A percentile compares a stretch with the other conserved stretches of the same genome.
These are phyloP conservation scores for Pleurotus citrinopileatus DNA, from an alignment of 768 basidiomycete species.

Conservation along the genomic window DNA sequence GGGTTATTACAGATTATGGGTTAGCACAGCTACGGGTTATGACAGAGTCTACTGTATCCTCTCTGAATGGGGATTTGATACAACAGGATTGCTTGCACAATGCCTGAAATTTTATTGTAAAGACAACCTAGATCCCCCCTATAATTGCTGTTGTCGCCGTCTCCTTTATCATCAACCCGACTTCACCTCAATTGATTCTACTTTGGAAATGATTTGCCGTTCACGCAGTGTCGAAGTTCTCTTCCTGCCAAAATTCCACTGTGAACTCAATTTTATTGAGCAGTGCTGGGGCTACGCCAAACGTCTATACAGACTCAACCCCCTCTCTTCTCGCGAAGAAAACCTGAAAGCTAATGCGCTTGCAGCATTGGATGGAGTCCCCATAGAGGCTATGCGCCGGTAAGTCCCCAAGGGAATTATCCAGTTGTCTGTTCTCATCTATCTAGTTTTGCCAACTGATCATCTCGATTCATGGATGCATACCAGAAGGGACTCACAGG, in stretches of 20 bases:
- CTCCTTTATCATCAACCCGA: conserved; percentile 31
- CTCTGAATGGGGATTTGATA: conserved; percentile 17
- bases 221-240: conserved; percentile 15
- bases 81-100: conserved; percentile 6
- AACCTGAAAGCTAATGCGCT: conserved; percentile 30
- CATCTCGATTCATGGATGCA: conserved; percentile 20
- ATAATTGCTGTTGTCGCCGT: conserved; percentile 24
- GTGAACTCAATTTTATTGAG: conserved; percentile 36
- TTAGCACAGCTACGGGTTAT: too few relatives aligned
- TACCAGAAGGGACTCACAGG: conserved; percentile 18
- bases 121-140: conserved; percentile 5
- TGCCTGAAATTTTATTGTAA: conserved; percentile 8
- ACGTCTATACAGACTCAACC: conserved; percentile 20
- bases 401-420: conserved; percentile 10
- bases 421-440: not conserved
- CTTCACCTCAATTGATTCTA: conserved; percentile 22
- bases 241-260: conserved; percentile 31
- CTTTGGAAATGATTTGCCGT: conserved; percentile 10
- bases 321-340: conserved; percentile 24
- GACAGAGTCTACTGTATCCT: too few relatives aligned
- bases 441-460: conserved; percentile 22
- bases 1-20: too few relatives aligned
- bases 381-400: conserved; percentile 23
- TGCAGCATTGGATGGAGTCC: conserved; percentile 23
- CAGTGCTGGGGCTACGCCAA: conserved; percentile 33